These are phyloP conservation scores for Apiotrichum mycotoxinovorans DNA, from an alignment of 1,284 basidiomycete genomes.

Conservation along the genomic window DNA sequence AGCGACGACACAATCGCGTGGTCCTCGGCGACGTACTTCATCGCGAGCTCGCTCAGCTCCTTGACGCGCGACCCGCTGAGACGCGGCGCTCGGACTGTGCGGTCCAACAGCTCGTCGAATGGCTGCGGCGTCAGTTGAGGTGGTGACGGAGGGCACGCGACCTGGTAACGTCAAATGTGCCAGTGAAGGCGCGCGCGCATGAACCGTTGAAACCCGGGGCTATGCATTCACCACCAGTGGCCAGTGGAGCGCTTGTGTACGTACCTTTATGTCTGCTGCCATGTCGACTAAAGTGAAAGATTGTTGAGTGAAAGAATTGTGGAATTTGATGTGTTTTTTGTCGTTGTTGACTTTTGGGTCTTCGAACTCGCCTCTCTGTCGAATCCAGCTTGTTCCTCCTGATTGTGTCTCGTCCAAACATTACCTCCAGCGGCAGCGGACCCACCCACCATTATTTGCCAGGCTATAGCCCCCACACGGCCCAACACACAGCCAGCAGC, in stretches of 20 bases:
- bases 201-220: too few relatives aligned
- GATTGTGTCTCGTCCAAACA: too few relatives aligned
- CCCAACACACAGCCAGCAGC: too few relatives aligned
- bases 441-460: too few relatives aligned
- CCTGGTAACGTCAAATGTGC: background rate
- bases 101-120: slow-evolving; percentile 72
- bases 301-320: too few relatives aligned
- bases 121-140: slow-evolving; percentile 53
- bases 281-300: background rate
- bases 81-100: slow-evolving; percentile 72
- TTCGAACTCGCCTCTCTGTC: too few relatives aligned
- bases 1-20: slow-evolving; percentile 77
- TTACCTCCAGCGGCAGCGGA: too few relatives aligned
- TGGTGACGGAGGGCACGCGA: background rate
- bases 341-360: slow-evolving; percentile 10
- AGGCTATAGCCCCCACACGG: too few relatives aligned
- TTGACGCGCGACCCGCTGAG: slow-evolving; percentile 79
- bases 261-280: slow-evolving; percentile 29
- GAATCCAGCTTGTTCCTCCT: background rate
- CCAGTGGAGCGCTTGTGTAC: background rate
- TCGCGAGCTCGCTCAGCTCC: slow-evolving; percentile 65
- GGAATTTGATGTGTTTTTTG: background rate
- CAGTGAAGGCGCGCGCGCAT: too few relatives aligned
- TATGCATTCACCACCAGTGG: too few relatives aligned
- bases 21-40: slow-evolving; percentile 73